Base-by-base conservation (phyloP, 352 stramenopile genomes). In the Peronospora destructor region DNA sequence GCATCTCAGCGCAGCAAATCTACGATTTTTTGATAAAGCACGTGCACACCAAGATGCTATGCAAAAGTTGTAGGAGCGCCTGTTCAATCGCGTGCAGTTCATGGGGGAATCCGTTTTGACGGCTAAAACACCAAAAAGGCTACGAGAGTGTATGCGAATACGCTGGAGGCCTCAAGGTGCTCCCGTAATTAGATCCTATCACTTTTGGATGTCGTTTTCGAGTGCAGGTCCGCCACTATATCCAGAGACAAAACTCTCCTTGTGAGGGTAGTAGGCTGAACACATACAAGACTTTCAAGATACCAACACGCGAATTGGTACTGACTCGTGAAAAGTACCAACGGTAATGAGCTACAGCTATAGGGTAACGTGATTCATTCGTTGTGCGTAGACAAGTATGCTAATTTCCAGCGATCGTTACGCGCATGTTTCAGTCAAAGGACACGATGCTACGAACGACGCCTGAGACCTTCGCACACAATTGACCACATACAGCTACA, bases 11-110 rank as follows among this genome's bases (percentile, higher is more conserved):
- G 14, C 75, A 93, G 51, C 85, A 95, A 53, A 95, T 96, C 23
- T 91, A 96, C 53, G 77, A 95, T 21, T 45, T 34, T 21, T 21
- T 21, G 1, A 91, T 90, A 63, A 85, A 91, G 55, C 82, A 94
- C 46, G 84, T 77, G 13, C 84, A 94, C 56, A 77, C 82, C 10
- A 87, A 85, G 40, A 91, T 91, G 76, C 68, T 95, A 50, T n/a
- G n/a, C n/a, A n/a, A n/a, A n/a, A n/a, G n/a, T 63, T 96, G 39
- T 96, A 86, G 87, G 82, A 96, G 53, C 78, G 77, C 16, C 86
- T 96, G 64, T 80, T 85, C 51, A 92, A 94, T 60, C 84, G 85
- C 46, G 75, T 96, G 26, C 61, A 80, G 63, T 92, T 92, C 39
- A 39, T 87, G 12, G 73, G 37, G 84, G 84, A 25, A 72, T 91